phyloP scores from a whole-genome alignment of 176 grass and related monocot species.

The bread wheat (Triticum aestivum) region DNA sequence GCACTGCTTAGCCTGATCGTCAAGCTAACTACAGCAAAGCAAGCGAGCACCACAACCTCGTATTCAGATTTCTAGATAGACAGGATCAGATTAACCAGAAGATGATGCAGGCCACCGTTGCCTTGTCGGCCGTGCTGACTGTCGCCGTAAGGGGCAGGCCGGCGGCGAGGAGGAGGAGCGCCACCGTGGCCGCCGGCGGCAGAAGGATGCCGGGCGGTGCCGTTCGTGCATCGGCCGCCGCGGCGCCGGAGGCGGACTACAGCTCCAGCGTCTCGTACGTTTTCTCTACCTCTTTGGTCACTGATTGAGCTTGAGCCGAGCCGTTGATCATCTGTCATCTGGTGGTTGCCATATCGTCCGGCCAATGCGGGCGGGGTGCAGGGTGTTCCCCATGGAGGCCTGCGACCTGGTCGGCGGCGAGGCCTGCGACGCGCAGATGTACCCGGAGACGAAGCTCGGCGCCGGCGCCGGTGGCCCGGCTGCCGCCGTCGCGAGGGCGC shows the following conservation, averaged over 20 bases:
- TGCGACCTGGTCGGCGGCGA: conserved; percentile 78
- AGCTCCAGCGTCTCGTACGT: neutral
- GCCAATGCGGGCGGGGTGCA: neutral
- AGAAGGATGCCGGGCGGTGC: neutral
- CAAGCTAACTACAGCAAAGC: neutral
- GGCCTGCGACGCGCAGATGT: conserved; percentile 60
- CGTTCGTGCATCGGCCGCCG: neutral
- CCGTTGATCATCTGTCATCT: too few relatives aligned
- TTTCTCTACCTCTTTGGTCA: neutral
- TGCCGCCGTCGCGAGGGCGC: neutral
- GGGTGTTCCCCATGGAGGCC: conserved; percentile 90
- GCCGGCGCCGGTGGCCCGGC: too few relatives aligned
- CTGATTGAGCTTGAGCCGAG: too few relatives aligned
- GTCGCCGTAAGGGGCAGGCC: neutral
- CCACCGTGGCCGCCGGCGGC: neutral
- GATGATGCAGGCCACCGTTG: neutral
- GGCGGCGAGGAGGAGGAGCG: neutral
- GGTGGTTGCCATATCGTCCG: too few relatives aligned
- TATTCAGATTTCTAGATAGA: neutral
- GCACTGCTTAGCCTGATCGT: neutral
- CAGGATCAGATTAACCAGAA: neutral
- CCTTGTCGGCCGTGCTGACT: neutral
- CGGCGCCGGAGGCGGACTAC: neutral
- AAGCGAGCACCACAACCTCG: conserved; percentile 3
- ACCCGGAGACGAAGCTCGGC: conserved; percentile 59